Evolutionary conservation across 2,329 filamentous ascomycete species (phyloP).

Genomic region (Talaromyces sp.): DNA sequence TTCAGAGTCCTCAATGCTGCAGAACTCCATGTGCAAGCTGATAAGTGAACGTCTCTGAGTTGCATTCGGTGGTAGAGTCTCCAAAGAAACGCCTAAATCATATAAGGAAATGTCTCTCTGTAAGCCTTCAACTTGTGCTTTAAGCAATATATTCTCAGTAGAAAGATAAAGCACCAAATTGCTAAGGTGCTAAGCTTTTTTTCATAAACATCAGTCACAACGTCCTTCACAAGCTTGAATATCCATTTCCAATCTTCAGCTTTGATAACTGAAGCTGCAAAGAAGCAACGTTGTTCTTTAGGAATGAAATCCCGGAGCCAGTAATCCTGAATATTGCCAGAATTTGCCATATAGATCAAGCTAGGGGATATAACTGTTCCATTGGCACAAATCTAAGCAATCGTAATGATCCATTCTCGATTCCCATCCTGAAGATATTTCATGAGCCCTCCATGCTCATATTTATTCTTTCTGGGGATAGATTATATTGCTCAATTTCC

Average conservation of each 20-base stretch:
- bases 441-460: constrained; percentile 10
- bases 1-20: no score
- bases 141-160: background rate
- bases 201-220: no score
- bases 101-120: background rate
- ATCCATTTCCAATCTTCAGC: no score
- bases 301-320: constrained; percentile 16
- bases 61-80: no score
- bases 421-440: constrained; percentile 19
- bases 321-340: constrained; percentile 17
- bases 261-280: no score
- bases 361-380: constrained; percentile 11
- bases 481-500: background rate
- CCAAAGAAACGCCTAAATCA: no score
- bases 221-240: no score
- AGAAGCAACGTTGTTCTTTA: background rate
- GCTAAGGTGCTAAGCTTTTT: no score
- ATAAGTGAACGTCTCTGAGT: no score
- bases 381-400: constrained; percentile 5
- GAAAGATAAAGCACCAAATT: background rate
- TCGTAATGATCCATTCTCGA: constrained; percentile 20
- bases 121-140: background rate
- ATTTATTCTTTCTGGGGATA: background rate
- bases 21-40: no score
- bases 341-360: constrained; percentile 20